These are phyloP conservation scores for Hericium rajendrae DNA, from an alignment of 768 basidiomycete species.

Conservation along the genomic window DNA sequence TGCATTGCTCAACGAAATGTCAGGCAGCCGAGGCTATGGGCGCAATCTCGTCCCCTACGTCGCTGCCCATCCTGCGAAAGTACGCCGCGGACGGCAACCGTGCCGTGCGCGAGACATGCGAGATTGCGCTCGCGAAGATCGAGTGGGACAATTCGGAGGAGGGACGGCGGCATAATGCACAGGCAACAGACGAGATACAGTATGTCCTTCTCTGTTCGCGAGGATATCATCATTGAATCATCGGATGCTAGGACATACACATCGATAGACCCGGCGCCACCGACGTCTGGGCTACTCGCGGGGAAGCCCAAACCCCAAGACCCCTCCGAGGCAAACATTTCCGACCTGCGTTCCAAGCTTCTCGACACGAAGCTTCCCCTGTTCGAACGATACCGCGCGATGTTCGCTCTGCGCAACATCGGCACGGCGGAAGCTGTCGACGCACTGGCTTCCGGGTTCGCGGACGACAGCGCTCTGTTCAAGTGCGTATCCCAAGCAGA, in stretches of 20 bases:
- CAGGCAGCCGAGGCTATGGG: conserved; percentile 99
- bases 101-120: conserved; percentile 88
- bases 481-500: conserved; percentile 43
- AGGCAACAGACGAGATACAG: conserved; percentile 28
- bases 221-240: background rate
- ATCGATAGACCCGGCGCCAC: conserved; percentile 86
- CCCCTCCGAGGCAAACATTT: conserved; percentile 37
- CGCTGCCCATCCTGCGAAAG: conserved; percentile 60
- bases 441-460: conserved; percentile 85
- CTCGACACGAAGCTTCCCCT: conserved; percentile 61
- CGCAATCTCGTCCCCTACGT: conserved; percentile 66
- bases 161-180: conserved; percentile 38
- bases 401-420: conserved; percentile 97
- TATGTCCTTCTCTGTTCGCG: conserved; percentile 18
- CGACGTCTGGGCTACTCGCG: conserved; percentile 52
- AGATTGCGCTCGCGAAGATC: conserved; percentile 93
- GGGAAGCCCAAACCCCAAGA: conserved; percentile 45
- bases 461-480: conserved; percentile 85
- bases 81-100: conserved; percentile 65
- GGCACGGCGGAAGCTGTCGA: conserved; percentile 77
- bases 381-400: conserved; percentile 92
- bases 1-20: background rate
- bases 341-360: conserved; percentile 48
- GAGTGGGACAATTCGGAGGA: conserved; percentile 83
- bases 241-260: conserved; percentile 47